Percentiles rank a stretch among this genome's conserved stretches.
Conservation (phyloP, 148 eudicot genomes). For the Silene latifolia region DNA sequence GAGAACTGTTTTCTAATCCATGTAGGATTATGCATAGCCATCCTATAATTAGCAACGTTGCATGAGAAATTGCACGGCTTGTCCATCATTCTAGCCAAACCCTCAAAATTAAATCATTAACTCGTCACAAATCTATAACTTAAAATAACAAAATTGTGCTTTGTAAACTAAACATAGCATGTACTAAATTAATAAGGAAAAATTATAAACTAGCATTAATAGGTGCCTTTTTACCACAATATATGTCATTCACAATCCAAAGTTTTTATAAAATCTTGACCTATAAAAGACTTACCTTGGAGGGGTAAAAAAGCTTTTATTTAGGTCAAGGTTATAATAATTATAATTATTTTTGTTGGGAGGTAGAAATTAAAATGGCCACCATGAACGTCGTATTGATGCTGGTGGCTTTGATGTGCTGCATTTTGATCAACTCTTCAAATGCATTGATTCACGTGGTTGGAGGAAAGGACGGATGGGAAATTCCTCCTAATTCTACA, state of each 20-base stretch:
- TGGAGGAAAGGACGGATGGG: slow-evolving; percentile 53
- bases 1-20: too few species aligned
- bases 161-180: not conserved
- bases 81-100: slow-evolving; percentile 3
- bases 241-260: not conserved
- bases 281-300: slow-evolving; percentile 2
- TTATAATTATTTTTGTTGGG: not conserved
- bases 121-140: not conserved
- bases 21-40: not conserved
- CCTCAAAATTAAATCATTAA: not conserved
- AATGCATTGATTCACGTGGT: slow-evolving; percentile 49
- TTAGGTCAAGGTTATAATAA: slow-evolving; percentile 4
- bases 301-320: slow-evolving; percentile 6
- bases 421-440: slow-evolving; percentile 27
- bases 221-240: not conserved
- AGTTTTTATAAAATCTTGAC: slow-evolving; percentile 10
- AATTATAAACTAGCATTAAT: not conserved
- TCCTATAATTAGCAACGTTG: slow-evolving; percentile 8
- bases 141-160: not conserved
- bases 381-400: slow-evolving; percentile 25
- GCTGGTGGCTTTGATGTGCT: slow-evolving; percentile 21
- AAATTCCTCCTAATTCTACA: slow-evolving; percentile 41
- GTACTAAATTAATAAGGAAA: not conserved
- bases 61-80: not conserved
- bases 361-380: slow-evolving; percentile 22